Base-by-base conservation (phyloP, 768 basidiomycete species). In the Termitomyces eurrhizus region DNA sequence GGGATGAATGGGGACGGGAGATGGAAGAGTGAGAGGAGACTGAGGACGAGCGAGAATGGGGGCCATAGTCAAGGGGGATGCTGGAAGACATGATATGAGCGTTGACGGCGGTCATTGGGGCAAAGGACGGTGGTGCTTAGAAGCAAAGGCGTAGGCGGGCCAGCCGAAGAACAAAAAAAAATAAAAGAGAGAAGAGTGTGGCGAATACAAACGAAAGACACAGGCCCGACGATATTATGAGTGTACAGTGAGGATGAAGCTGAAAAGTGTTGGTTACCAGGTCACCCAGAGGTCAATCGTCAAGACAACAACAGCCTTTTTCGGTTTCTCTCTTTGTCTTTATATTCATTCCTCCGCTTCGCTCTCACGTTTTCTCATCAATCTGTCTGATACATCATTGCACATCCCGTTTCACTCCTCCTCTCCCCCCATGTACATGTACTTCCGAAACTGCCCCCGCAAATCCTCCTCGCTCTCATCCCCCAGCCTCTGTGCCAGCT, bases 1-100 rank as follows among this genome's bases (percentile, higher is more conserved):
- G 89, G 65, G 90, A 87, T 53, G 90, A 92, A 65, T 89, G 89
- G 42, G 90, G 89, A 26, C 90, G 84, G 51, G 90, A 89, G 67
- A 80, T 80, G 65, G 87, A 84, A 2, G 87, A 89, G 69, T 85
- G 85, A 52, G 88, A 89, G 52, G 85, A 88, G 71, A 90, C 82
- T 21, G 91, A 93, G 71, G 81, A 84, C 49, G 90, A 90, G 70
- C 91, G 83, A 35, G 90, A 91, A 71, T 90, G 91, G 63, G 79
- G 85, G 56, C 88, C 76, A 73, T 89, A 90, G 72, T 91, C 89
- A 75, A 90, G 83, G 62, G 88, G 82, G 69, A 85, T 75, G 72
- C 77, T 82, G 64, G 83, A 75, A 63, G 87, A 78, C 80, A 89
- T 85, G 75, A 87, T 82, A 73, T 89, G 87, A 66, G 89, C 80